Evolutionary conservation across 2,329 filamentous ascomycete genomes (phyloP), one percentile per base, ranked within the genome.

Genomic region (Thermothelomyces thermophilus): DNA sequence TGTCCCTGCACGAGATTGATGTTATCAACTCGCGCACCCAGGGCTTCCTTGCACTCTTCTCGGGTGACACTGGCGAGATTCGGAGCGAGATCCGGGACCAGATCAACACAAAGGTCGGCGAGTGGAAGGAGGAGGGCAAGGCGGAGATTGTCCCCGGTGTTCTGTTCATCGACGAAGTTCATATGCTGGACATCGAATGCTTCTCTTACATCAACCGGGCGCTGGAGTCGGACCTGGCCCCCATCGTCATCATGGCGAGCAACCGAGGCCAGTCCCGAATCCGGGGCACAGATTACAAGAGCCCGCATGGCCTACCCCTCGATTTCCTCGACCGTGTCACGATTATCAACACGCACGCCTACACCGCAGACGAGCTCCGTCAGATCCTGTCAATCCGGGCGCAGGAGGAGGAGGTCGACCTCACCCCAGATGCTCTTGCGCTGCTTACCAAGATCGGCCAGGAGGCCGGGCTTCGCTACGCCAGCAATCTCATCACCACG

Each of bases 111-210:
- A 98, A 98, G 71, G 90, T 98, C 2, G 90, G 85, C 41, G 93
- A 98, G 70, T 98, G 93, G 93, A 96, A 95, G 70, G 93, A 98
- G 69, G 93, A 98, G 71, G 93, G 93, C 71, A 98, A 98, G 70
- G 93, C 93, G 3, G 90, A 95, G 71, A 97, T 98, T 48, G 90
- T 98, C 0, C 93, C 93, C 0, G 93, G 93, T 40, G 93, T 98
- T 7, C 74, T 98, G 7, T 98, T 98, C 75, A 95, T 98, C 63
- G 93, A 98, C 63, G 93, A 98, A 73, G 91, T 98, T 5, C 93
- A 98, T 75, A 97, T 98, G 91, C 86, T 98, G 51, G 93, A 98
- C 67, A 96, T 97, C 57, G 93, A 98, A 70, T 97, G 91, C 74
- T 98, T 95, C 75, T 94, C 90, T 39, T 98, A 95, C 74, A 86